Percentiles rank a stretch among this genome's conserved stretches.
phyloP scores from a whole-genome alignment of 306 rosid genomes.

The Rubus idaeus region DNA sequence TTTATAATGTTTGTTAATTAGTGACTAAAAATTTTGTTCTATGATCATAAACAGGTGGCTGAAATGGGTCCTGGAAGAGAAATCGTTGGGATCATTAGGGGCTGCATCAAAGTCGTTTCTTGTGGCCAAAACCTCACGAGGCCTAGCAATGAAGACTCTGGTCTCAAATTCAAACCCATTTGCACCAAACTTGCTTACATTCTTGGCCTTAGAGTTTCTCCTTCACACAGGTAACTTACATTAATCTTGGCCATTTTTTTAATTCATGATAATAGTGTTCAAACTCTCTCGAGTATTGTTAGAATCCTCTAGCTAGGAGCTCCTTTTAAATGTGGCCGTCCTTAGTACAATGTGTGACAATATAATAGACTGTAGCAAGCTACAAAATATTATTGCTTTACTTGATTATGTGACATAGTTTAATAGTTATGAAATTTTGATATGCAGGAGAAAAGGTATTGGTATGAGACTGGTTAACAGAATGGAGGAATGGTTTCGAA shows the following conservation, averaged over 20 bases:
- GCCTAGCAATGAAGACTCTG: conserved; percentile 5
- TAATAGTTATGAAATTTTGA: neutral
- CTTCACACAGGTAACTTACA: conserved; percentile 44
- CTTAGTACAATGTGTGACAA: neutral
- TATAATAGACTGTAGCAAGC: neutral
- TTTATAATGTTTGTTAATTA: neutral
- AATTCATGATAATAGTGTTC: neutral
- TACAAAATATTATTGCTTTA: neutral
- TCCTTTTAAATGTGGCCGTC: neutral
- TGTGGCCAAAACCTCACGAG: conserved; percentile 50
- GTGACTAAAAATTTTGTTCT: neutral
- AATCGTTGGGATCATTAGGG: conserved; percentile 72
- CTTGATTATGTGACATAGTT: neutral
- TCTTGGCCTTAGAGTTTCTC: conserved; percentile 75
- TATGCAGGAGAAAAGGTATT: conserved; percentile 67
- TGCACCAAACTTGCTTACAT: conserved; percentile 66
- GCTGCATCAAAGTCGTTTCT: conserved; percentile 77
- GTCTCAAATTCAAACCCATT: conserved; percentile 36
- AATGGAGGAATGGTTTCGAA: conserved; percentile 72
- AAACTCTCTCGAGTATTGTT: neutral
- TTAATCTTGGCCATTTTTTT: neutral
- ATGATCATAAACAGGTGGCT: conserved; percentile 51
- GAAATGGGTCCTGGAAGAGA: conserved; percentile 42
- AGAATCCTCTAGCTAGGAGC: neutral
- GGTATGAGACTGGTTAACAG: conserved; percentile 50